Evolutionary conservation across 192 early-diverging fungal species (phyloP).

Genomic region (Piromyces sp.): DNA sequence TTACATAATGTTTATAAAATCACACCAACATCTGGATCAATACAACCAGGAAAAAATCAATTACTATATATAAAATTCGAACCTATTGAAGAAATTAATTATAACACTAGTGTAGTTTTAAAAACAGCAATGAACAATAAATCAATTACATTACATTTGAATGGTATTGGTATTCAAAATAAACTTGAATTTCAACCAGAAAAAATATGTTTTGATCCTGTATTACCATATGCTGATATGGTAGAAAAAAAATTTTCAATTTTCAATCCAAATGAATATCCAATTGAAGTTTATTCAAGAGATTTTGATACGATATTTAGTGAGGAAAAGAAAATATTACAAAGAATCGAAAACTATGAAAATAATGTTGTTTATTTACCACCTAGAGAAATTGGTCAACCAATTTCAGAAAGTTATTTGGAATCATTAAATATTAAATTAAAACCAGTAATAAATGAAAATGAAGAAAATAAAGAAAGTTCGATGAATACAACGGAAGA

Average conservation of each 20-base stretch:
- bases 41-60: conserved; percentile 23
- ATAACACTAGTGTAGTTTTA: conserved; percentile 18
- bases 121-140: conserved; percentile 29
- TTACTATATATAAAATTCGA: conserved; percentile 18
- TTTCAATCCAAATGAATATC: conserved; percentile 23
- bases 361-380: conserved; percentile 18
- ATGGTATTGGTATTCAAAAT: conserved; percentile 18
- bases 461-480: not conserved
- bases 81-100: conserved; percentile 22
- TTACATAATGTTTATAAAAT: conserved; percentile 2
- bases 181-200: conserved; percentile 27
- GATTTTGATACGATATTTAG: conserved; percentile 34
- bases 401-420: conserved; percentile 14
- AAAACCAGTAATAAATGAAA: conserved; percentile 11
- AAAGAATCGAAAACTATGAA: conserved; percentile 12
- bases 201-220: conserved; percentile 16
- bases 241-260: conserved; percentile 16
- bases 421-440: conserved; percentile 5
- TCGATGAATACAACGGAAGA: not conserved
- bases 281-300: conserved; percentile 27
- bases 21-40: conserved; percentile 15
- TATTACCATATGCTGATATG: conserved; percentile 31
- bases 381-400: conserved; percentile 21
- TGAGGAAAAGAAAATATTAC: conserved; percentile 30
- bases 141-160: conserved; percentile 10